Percentiles rank a stretch among this genome's conserved stretches.
Conservation (phyloP, 2,329 filamentous ascomycete species). For the Sclerotinia nivalis region DNA sequence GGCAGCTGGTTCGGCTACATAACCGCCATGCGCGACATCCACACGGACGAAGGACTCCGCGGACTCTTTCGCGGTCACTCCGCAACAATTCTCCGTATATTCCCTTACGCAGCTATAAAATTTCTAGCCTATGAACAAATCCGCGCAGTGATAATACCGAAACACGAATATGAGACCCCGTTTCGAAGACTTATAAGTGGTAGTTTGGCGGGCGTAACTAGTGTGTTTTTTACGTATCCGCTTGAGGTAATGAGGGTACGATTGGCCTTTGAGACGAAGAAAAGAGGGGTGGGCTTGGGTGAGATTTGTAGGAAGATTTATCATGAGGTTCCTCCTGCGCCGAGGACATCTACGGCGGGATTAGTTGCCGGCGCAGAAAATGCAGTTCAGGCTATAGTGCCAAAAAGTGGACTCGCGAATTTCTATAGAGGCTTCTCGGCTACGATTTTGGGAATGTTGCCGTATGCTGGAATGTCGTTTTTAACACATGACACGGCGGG, state of each 20-base stretch:
- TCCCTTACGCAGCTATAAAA: constrained; percentile 96
- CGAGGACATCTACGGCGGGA: constrained; percentile 45
- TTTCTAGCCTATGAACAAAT: constrained; percentile 98
- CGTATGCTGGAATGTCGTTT: constrained; percentile 94
- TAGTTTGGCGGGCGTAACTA: constrained; percentile 78
- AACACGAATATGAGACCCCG: constrained; percentile 74
- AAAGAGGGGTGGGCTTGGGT: constrained; percentile 59
- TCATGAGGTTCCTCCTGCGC: constrained; percentile 60
- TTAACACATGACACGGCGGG: constrained; percentile 89
- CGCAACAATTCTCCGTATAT: constrained; percentile 89
- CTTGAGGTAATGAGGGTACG: constrained; percentile 91
- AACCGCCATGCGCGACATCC: constrained; percentile 83
- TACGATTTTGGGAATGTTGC: constrained; percentile 90
- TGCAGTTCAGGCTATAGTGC: constrained; percentile 54
- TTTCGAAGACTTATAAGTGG: constrained; percentile 73
- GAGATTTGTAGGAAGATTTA: constrained; percentile 87
- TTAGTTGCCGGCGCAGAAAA: constrained; percentile 45
- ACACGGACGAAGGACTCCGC: constrained; percentile 66
- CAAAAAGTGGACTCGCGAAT: constrained; percentile 73
- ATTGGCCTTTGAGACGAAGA: constrained; percentile 89
- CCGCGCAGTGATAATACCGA: constrained; percentile 73
- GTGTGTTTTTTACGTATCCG: constrained; percentile 95
- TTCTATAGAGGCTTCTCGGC: constrained; percentile 95
- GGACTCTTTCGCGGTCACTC: constrained; percentile 94
- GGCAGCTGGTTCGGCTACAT: constrained; percentile 84